Evolutionary conservation across 305 asterid genomes (phyloP).

Genomic region (Plantago coronopus): DNA sequence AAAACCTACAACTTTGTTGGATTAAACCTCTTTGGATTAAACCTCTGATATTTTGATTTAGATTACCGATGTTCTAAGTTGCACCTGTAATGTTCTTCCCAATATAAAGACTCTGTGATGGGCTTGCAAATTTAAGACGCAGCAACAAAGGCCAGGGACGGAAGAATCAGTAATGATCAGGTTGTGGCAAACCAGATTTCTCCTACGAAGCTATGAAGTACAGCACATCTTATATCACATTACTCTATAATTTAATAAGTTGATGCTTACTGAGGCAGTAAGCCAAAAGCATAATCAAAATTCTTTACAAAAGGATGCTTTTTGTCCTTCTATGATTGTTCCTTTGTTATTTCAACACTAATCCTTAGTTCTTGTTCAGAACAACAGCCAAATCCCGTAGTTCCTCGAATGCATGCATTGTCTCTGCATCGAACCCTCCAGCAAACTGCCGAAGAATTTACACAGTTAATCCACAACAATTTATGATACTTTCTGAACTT

Average conservation of each 20-base stretch:
- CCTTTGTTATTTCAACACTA: not conserved
- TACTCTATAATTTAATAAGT: not conserved
- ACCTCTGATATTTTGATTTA: too few species aligned
- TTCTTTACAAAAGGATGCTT: conserved; percentile 4
- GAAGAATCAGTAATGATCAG: not conserved
- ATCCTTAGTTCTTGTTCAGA: conserved; percentile 50
- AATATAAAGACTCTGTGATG: too few species aligned
- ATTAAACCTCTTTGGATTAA: too few species aligned
- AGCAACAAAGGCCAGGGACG: too few species aligned
- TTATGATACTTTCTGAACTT: not conserved
- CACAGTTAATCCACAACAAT: not conserved
- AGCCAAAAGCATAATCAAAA: conserved; percentile 34
- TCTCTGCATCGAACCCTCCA: conserved; percentile 94
- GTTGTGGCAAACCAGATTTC: not conserved
- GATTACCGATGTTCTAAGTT: too few species aligned
- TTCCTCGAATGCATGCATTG: conserved; percentile 96
- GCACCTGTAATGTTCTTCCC: too few species aligned
- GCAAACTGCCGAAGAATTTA: conserved; percentile 61
- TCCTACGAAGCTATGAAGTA: not conserved
- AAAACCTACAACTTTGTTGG: too few species aligned
- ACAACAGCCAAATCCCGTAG: conserved; percentile 77
- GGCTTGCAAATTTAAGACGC: too few species aligned
- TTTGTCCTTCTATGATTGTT: not conserved
- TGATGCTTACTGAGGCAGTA: conserved; percentile 62
- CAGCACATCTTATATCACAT: not conserved